Evolutionary conservation across 257 asterid species (phyloP), one percentile per base, ranked within the genome.

Genomic region (Plantago ovata): DNA sequence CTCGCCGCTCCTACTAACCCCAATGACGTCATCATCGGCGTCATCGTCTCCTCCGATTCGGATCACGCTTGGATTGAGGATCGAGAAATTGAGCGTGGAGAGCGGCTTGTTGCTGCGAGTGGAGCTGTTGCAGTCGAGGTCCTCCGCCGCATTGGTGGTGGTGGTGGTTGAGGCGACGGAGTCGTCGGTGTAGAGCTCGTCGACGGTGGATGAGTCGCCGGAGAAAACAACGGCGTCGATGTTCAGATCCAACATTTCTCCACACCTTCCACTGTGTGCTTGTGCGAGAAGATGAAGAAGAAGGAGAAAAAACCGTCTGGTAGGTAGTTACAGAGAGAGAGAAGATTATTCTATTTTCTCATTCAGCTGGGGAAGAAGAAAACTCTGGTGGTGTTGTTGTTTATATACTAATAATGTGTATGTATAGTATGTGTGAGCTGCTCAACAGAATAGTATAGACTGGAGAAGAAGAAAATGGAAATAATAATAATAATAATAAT

Each of bases 181-280:
- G 58, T 82, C 89, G 12, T 65, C 87, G 40, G 64, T 28, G 33
- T 38, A 41, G n/a, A n/a, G n/a, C n/a, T n/a, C n/a, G n/a, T n/a
- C n/a, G 64, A 58, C 53, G 74, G 45, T 47, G 70, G 61, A 46
- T 55, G 52, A 60, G 50, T 75, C 81, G 58, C 57, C 77, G 74
- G 81, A 71, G 57, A 76, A 68, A 55, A 58, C 84, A 55, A 58
- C 84, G 58, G 84, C 86, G 43, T 79, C 89, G 21, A 75, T 64
- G 67, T 89, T 89, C 66, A 89, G 94, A 89, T 89, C 95, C 88
- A 89, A 81, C 97, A 86, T 81, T 63, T 72, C 38, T 36, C 14
- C 16, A 11, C 36, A 0, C 38, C 38, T 32, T 48, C 23, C 13
- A 1, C 13, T 48, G 11, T 14, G 22, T 21, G 6, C 1, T 22